Conservation (phyloP, 768 basidiomycete genomes). For the Leccinellum luteum region DNA sequence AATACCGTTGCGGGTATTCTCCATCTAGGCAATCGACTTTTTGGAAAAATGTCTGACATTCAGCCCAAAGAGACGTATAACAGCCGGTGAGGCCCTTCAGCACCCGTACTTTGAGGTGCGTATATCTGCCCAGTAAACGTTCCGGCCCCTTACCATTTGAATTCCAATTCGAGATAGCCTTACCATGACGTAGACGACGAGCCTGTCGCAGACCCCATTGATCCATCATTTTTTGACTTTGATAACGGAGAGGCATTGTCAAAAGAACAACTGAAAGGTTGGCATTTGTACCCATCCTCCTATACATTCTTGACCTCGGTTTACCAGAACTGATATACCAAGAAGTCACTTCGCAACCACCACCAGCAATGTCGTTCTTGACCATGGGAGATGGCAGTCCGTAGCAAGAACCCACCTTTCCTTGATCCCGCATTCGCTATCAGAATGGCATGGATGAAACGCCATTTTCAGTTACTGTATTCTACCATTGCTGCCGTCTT, state of each 20-base stretch:
- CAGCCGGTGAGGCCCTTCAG: conserved; percentile 80
- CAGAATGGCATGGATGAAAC: background rate
- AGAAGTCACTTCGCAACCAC: conserved; percentile 39
- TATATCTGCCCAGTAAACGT: background rate
- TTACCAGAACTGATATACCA: conserved; percentile 45
- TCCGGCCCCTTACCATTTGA: background rate
- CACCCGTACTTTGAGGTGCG: conserved; percentile 86
- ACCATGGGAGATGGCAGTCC: conserved; percentile 12
- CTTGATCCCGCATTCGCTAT: background rate
- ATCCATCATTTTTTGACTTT: conserved; percentile 82
- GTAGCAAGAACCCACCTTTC: background rate
- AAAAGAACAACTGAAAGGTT: conserved; percentile 72
- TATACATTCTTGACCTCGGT: background rate
- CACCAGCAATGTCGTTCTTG: conserved; percentile 16
- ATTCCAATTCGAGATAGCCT: conserved; percentile 41
- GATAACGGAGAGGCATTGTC: conserved; percentile 63
- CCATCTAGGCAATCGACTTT: conserved; percentile 62
- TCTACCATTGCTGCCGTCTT: background rate
- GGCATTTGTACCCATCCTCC: background rate
- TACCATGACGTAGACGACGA: conserved; percentile 92
- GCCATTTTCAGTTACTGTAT: background rate
- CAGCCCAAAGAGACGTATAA: conserved; percentile 83
- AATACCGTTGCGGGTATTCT: background rate
- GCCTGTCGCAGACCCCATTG: conserved; percentile 71
- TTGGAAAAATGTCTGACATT: conserved; percentile 82